These are phyloP conservation scores for Drosera spatulata DNA, from an alignment of 179 eudicot genomes.

Conservation along the genomic window DNA sequence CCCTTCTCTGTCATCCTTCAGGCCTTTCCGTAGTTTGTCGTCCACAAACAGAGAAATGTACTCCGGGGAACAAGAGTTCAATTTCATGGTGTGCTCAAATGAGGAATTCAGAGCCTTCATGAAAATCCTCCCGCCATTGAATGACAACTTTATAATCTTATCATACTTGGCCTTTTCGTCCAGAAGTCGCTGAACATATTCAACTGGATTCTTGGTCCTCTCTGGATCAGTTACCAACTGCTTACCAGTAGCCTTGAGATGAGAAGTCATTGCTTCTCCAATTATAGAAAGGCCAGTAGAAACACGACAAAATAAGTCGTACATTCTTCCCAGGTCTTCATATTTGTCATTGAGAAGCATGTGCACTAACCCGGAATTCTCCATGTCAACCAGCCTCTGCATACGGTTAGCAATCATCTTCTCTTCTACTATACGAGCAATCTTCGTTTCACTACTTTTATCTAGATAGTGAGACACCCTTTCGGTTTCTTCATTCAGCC, in stretches of 20 bases:
- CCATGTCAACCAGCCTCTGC: constrained; percentile 82
- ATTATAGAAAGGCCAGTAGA: constrained; percentile 60
- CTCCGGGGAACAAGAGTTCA: constrained; percentile 88
- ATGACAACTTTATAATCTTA: constrained; percentile 56
- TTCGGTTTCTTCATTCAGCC: constrained; percentile 84
- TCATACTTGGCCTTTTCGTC: constrained; percentile 83
- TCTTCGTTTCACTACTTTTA: constrained; percentile 63
- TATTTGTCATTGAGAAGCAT: constrained; percentile 82
- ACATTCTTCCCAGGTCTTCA: constrained; percentile 80
- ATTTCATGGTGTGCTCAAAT: constrained; percentile 75
- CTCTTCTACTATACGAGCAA: constrained; percentile 71
- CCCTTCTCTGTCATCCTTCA: constrained; percentile 82
- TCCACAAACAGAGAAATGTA: constrained; percentile 88
- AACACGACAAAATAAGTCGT: constrained; percentile 68
- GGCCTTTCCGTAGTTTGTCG: constrained; percentile 85
- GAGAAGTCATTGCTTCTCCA: constrained; percentile 83
- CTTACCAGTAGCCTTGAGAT: constrained; percentile 70
- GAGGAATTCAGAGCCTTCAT: constrained; percentile 91
- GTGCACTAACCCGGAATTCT: constrained; percentile 74
- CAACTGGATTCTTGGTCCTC: constrained; percentile 84
- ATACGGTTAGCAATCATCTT: constrained; percentile 87
- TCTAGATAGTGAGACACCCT: constrained; percentile 86
- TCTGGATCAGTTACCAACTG: constrained; percentile 91
- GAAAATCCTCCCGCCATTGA: constrained; percentile 77
- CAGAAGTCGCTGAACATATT: constrained; percentile 78